A percentile compares a stretch with the other conserved stretches of the same genome.
These are phyloP conservation scores for Penicillium fuscoglaucum DNA, from an alignment of 2,329 filamentous ascomycete species.

Conservation along the genomic window DNA sequence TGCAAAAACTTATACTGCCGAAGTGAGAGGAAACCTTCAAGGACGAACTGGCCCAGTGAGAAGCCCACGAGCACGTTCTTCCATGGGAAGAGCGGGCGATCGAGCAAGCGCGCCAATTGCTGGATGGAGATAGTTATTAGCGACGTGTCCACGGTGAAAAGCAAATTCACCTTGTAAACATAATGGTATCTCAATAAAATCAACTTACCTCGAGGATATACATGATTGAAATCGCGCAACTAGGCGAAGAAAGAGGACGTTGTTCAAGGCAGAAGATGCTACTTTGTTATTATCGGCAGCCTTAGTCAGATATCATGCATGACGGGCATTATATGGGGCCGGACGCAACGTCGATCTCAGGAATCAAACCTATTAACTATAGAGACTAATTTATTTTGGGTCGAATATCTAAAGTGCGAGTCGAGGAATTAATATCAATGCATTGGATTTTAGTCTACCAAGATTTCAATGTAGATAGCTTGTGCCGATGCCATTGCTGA, in stretches of 20 bases:
- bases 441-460: not conserved
- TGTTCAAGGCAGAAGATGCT: constrained; percentile 19
- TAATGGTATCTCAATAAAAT: not conserved
- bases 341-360: not conserved
- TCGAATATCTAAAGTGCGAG: not conserved
- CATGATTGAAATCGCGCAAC: constrained; percentile 29
- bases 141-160: constrained; percentile 18
- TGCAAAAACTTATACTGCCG: constrained; percentile 89
- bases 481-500: not conserved
- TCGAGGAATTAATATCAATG: not conserved
- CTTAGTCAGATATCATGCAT: constrained; percentile 27
- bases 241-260: constrained; percentile 17
- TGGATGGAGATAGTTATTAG: constrained; percentile 28
- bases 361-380: not conserved
- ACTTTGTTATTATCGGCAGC: constrained; percentile 25
- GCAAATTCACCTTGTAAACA: constrained; percentile 8
- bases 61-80: constrained; percentile 95
- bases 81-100: constrained; percentile 93
- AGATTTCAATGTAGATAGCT: not conserved
- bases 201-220: constrained; percentile 39
- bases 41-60: constrained; percentile 83
- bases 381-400: not conserved
- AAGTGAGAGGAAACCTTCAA: constrained; percentile 85
- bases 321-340: not conserved
- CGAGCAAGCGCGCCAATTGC: constrained; percentile 79